These are phyloP conservation scores for Mediolabrus comicus DNA, from an alignment of 108 stramenopile species.

Conservation along the genomic window DNA sequence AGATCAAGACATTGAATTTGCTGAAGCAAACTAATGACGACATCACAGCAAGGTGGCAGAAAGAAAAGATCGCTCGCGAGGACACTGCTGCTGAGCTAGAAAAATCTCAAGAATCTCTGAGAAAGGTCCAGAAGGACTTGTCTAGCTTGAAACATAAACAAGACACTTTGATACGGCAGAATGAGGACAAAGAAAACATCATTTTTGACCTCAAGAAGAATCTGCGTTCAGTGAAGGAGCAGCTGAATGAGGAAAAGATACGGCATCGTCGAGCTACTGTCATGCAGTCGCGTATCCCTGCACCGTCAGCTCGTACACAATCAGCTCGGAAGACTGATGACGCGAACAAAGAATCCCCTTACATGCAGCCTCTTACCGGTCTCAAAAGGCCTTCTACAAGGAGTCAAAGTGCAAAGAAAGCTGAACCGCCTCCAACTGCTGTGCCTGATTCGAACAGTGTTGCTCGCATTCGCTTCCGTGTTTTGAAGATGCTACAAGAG, in stretches of 20 bases:
- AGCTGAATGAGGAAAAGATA: slow-evolving; percentile 45
- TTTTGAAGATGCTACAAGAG: slow-evolving; percentile 73
- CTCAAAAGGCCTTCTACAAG: slow-evolving; percentile 8
- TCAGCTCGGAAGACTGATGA: slow-evolving; percentile 7
- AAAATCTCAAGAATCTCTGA: slow-evolving; percentile 58
- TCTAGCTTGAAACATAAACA: slow-evolving; percentile 53
- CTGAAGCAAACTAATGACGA: slow-evolving; percentile 79
- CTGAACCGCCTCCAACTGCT: neutral
- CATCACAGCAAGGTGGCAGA: slow-evolving; percentile 83
- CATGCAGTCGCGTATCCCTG: slow-evolving; percentile 47
- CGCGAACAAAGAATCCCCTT: neutral
- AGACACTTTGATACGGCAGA: slow-evolving; percentile 50
- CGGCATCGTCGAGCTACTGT: slow-evolving; percentile 36
- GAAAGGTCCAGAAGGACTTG: slow-evolving; percentile 59
- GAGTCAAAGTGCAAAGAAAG: slow-evolving; percentile 10
- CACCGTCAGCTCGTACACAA: slow-evolving; percentile 8
- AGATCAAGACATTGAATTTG: slow-evolving; percentile 73
- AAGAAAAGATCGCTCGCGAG: slow-evolving; percentile 81
- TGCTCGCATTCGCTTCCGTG: slow-evolving; percentile 61
- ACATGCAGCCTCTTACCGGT: neutral
- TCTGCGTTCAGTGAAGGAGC: slow-evolving; percentile 69
- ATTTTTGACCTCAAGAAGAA: slow-evolving; percentile 66
- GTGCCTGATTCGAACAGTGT: slow-evolving; percentile 15
- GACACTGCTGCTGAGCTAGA: slow-evolving; percentile 72
- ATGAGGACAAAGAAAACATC: slow-evolving; percentile 72